phyloP scores from a whole-genome alignment of 495 filamentous ascomycete genomes.

The Trypethelium eluteriae region DNA sequence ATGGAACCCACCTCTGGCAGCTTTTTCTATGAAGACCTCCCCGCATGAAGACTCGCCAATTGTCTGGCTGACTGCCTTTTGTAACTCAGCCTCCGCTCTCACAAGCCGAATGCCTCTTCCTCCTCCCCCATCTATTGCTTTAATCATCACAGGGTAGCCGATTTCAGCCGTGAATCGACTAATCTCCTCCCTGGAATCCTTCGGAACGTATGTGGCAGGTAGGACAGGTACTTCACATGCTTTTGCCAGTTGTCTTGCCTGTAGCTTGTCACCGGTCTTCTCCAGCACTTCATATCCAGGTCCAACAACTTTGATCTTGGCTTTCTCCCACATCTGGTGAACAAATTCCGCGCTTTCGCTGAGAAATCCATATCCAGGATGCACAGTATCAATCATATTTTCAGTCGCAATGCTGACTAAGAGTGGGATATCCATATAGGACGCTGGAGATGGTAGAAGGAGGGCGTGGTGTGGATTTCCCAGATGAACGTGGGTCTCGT shows the following conservation, averaged over 20 bases:
- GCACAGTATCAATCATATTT: constrained; percentile 48
- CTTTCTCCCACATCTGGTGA: constrained; percentile 44
- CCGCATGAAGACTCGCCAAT: constrained; percentile 46
- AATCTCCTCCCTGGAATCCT: constrained; percentile 36
- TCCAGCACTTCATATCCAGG: constrained; percentile 46
- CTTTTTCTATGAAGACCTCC: constrained; percentile 44
- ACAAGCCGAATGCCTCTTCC: constrained; percentile 37
- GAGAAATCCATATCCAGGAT: constrained; percentile 58
- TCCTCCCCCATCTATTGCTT: constrained; percentile 38
- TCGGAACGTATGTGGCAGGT: constrained; percentile 42
- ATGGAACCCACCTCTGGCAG: constrained; percentile 37
- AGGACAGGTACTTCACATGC: constrained; percentile 49
- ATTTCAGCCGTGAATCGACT: constrained; percentile 39
- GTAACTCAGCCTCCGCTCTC: constrained; percentile 25
- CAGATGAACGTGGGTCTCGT: constrained; percentile 45
- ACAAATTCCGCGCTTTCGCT: constrained; percentile 53
- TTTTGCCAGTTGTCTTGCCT: constrained; percentile 47
- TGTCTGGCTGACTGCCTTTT: constrained; percentile 27
- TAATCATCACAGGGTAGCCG: constrained; percentile 52
- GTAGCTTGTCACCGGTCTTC: constrained; percentile 50
- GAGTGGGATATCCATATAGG: constrained; percentile 45
- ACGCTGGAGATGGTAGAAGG: constrained; percentile 42
- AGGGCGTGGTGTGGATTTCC: constrained; percentile 42
- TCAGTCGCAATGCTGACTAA: constrained; percentile 43
- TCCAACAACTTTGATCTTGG: constrained; percentile 45